Evolutionary conservation across 1,284 basidiomycete genomes (phyloP).

Genomic region (Ganoderma sinense): DNA sequence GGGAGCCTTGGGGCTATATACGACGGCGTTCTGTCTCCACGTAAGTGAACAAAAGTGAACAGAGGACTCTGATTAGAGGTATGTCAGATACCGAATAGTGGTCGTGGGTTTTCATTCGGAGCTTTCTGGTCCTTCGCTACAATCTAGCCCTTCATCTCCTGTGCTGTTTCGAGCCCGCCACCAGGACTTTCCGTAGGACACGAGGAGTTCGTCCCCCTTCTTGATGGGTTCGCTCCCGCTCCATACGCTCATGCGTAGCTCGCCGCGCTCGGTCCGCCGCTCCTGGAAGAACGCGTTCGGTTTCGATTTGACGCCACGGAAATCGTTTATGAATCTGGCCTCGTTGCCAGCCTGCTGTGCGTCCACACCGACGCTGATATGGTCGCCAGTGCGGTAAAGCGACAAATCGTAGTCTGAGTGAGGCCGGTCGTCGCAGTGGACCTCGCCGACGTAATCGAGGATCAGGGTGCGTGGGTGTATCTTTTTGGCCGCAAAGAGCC

Average conservation of each 20-base stretch:
- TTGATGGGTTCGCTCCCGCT: slow-evolving; percentile 64
- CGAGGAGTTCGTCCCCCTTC: slow-evolving; percentile 87
- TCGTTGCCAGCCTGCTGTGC: slow-evolving; percentile 84
- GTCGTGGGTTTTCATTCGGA: slow-evolving; percentile 1
- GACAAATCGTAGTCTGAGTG: slow-evolving; percentile 89
- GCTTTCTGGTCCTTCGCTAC: background rate
- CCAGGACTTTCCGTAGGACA: slow-evolving; percentile 95
- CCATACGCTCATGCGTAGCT: slow-evolving; percentile 83
- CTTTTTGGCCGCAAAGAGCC: slow-evolving; percentile 81
- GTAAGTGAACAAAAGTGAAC: background rate
- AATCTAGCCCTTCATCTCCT: background rate
- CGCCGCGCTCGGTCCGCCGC: slow-evolving; percentile 60
- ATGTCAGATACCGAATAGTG: background rate
- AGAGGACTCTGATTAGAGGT: background rate
- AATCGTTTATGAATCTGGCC: slow-evolving; percentile 89
- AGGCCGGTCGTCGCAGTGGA: slow-evolving; percentile 79
- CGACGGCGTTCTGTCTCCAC: background rate
- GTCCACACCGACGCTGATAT: slow-evolving; percentile 73
- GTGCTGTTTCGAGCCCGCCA: slow-evolving; percentile 62
- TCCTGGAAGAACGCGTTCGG: slow-evolving; percentile 84
- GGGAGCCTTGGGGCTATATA: background rate
- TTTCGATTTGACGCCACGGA: slow-evolving; percentile 69
- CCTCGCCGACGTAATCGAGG: slow-evolving; percentile 85
- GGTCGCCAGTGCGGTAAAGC: slow-evolving; percentile 63
- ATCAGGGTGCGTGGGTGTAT: slow-evolving; percentile 74